Evolutionary conservation across 2,329 filamentous ascomycete genomes (phyloP), one percentile per base, ranked within the genome.

Genomic region (Xylaria sp.): DNA sequence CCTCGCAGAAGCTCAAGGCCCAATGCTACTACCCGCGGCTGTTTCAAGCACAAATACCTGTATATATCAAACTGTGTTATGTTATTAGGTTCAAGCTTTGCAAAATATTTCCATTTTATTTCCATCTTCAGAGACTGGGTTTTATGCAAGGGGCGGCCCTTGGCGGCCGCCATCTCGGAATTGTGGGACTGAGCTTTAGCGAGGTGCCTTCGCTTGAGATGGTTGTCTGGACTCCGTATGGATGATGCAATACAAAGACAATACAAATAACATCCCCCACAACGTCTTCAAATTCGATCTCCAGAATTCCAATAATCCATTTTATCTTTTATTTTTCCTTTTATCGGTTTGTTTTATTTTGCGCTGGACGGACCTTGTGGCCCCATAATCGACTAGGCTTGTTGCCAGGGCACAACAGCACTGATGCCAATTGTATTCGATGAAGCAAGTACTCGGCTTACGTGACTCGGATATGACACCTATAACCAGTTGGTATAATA

Each of bases 201-300:
- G 25, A 54, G 15, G 10, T 52, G 49, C 13, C 2, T 31, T 33
- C 10, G 6, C 39, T 33, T 33, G 51, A 33, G 25, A 54, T n/a
- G 49, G 49, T 52, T 33, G 51, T 39, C 18, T 23, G 1, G 33
- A 10, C 33, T 36, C 33, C 10, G 33, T 36, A 1, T 36, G 10
- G 31, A 36, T 56, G 54, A 56, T 56, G 54, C 39, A 56, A 56
- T 56, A 56, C 31, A 56, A 39, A 36, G 0, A 36, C 33, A 36
- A 36, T 10, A 36, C 33, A 36, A 36, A 36, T 10, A 36, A 36
- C 4, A 23, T 9, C 23, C n/a, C n/a, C 18, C 54, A 23, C 18
- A 39, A 23, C n/a, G 10, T 15, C 31, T 39, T 41, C 3, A 12
- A 55, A 18, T 6, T 23, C 10, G 12, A 28, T 56, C 4, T 3